Percentiles rank a stretch among this genome's conserved stretches.
Evolutionary conservation across 768 basidiomycete species (phyloP).

Genomic region (Postia placenta): DNA sequence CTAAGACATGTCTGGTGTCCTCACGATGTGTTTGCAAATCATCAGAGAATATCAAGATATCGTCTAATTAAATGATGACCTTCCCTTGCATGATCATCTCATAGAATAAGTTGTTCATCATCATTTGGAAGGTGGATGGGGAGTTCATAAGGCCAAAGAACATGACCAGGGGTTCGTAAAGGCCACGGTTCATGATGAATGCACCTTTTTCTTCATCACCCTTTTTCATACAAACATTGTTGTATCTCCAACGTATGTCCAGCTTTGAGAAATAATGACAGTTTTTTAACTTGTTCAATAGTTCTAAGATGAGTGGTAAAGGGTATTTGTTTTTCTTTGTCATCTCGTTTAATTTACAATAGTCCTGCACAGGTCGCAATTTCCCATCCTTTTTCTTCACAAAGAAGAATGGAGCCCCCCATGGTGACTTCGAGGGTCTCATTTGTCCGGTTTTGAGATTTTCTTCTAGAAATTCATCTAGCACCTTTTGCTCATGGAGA

Average conservation of each 20-base stretch:
- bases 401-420: constrained; percentile 25
- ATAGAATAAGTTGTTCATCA: constrained; percentile 27
- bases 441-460: constrained; percentile 16
- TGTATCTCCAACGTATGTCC: constrained; percentile 24
- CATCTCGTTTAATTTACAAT: constrained; percentile 25
- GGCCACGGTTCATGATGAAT: constrained; percentile 30
- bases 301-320: constrained; percentile 27
- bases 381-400: constrained; percentile 24
- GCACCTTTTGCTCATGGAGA: constrained; percentile 7
- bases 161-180: constrained; percentile 35
- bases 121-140: constrained; percentile 30
- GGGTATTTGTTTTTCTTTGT: constrained; percentile 28
- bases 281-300: constrained; percentile 17
- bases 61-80: constrained; percentile 40
- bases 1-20: constrained; percentile 17
- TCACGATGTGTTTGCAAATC: constrained; percentile 7
- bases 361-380: constrained; percentile 20
- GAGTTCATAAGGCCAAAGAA: constrained; percentile 31
- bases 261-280: constrained; percentile 24
- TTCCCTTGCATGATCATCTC: constrained; percentile 27
- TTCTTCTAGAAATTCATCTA: constrained; percentile 18
- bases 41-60: constrained; percentile 25
- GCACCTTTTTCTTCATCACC: constrained; percentile 39
- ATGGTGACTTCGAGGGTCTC: constrained; percentile 14
- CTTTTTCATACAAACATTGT: constrained; percentile 30